A percentile compares a stretch with the other conserved stretches of the same genome.
Conservation (phyloP, 768 basidiomycete genomes). For the Lepiota brunneoincarnata region DNA sequence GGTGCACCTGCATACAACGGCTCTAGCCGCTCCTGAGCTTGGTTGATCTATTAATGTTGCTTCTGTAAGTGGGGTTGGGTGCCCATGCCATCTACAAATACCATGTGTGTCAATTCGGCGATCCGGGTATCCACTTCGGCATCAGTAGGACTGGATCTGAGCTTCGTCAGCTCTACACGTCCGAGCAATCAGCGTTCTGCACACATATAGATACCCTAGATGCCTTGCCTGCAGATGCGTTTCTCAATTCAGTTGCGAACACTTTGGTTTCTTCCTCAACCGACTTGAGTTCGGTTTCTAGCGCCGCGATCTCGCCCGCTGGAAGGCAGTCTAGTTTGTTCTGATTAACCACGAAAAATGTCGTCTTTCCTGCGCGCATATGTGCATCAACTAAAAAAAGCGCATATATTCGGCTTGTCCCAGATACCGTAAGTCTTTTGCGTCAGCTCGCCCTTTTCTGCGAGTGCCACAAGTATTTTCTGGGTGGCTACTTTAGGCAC, state of each 20-base stretch:
- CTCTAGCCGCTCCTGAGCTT: constrained; percentile 46
- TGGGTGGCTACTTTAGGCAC: constrained; percentile 82
- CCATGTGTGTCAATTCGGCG: constrained; percentile 46
- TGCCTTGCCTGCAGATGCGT: constrained; percentile 39
- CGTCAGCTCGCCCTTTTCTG: constrained; percentile 81
- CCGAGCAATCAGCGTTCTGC: constrained; percentile 14
- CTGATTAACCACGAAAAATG: constrained; percentile 87
- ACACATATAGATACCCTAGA: constrained; percentile 10
- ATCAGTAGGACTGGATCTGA: constrained; percentile 69
- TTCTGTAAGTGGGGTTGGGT: constrained; percentile 12
- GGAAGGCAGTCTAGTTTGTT: constrained; percentile 64
- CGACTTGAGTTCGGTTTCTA: constrained; percentile 57
- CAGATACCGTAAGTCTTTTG: constrained; percentile 78
- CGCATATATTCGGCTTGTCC: constrained; percentile 11
- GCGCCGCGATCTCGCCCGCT: constrained; percentile 52
- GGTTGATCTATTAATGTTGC: constrained; percentile 39
- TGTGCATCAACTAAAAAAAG: background rate
- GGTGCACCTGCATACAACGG: constrained; percentile 68
- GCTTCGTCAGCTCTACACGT: constrained; percentile 56
- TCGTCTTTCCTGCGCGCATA: constrained; percentile 64
- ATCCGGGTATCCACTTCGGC: constrained; percentile 58
- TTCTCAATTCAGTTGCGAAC: constrained; percentile 49
- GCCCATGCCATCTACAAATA: constrained; percentile 24
- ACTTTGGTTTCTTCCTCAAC: constrained; percentile 60
- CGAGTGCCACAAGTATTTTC: constrained; percentile 76